These are phyloP conservation scores for Penstemon barbatus DNA, from an alignment of 257 asterid species.

Conservation along the genomic window DNA sequence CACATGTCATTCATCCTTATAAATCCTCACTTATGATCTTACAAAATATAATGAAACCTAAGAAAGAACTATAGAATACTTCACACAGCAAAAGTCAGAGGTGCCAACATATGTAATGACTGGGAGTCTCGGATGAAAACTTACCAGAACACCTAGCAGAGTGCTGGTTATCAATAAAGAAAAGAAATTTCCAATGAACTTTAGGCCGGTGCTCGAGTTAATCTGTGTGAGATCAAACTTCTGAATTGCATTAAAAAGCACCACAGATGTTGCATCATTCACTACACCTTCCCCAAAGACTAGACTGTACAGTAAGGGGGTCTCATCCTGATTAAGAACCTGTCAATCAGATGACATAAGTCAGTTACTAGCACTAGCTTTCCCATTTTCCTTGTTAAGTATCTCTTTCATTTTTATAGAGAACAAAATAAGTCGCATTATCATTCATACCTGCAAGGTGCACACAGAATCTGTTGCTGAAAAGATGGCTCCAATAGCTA, in stretches of 20 bases:
- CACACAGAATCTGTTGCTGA: conserved; percentile 90
- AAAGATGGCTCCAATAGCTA: conserved; percentile 82
- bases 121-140: conserved; percentile 27
- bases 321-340: conserved; percentile 82
- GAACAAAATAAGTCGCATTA: conserved; percentile 11
- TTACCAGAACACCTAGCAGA: conserved; percentile 62
- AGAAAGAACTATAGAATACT: not conserved
- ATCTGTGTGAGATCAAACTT: conserved; percentile 58
- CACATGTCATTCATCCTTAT: not conserved
- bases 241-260: conserved; percentile 78
- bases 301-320: conserved; percentile 66
- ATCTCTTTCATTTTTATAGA: not conserved
- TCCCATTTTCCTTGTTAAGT: not conserved
- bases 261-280: conserved; percentile 83
- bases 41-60: not conserved
- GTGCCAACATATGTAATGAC: conserved; percentile 13
- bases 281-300: conserved; percentile 90
- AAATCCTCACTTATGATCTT: not conserved
- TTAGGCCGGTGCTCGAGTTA: conserved; percentile 32
- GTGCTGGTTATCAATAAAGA: conserved; percentile 67
- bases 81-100: not conserved
- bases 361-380: conserved; percentile 1
- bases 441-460: conserved; percentile 64
- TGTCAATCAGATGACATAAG: conserved; percentile 28
- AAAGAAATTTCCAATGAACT: conserved; percentile 52